Evolutionary conservation across 805 yeast genomes (phyloP).

Genomic region (Torulaspora quercuum): DNA sequence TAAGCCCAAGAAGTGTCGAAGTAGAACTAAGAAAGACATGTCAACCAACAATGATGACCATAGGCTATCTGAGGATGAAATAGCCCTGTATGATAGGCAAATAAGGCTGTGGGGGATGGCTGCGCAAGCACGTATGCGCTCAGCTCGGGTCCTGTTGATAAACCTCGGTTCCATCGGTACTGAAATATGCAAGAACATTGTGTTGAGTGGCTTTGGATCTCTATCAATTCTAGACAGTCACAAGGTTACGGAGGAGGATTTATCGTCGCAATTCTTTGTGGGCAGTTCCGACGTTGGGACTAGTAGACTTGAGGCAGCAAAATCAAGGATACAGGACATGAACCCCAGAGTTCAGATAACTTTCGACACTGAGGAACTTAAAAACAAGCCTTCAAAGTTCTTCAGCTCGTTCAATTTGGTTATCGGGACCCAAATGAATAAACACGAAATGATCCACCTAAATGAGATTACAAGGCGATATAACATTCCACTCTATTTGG

Average conservation of each 20-base stretch:
- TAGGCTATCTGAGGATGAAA: conserved; percentile 57
- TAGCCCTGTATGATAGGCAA: conserved; percentile 91
- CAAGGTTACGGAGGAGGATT: conserved; percentile 54
- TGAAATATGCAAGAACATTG: conserved; percentile 79
- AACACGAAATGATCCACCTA: conserved; percentile 42
- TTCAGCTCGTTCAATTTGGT: conserved; percentile 62
- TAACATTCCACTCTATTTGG: conserved; percentile 62
- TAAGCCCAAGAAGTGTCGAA: too few relatives aligned
- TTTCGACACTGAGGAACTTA: conserved; percentile 37
- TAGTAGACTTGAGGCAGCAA: conserved; percentile 52
- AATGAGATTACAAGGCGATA: conserved; percentile 55
- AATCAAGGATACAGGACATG: conserved; percentile 59
- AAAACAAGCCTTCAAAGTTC: conserved; percentile 35
- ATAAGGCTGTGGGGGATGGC: conserved; percentile 95
- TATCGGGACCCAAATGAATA: conserved; percentile 64
- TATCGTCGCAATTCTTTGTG: conserved; percentile 72
- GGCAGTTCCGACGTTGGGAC: conserved; percentile 54
- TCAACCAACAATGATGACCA: conserved; percentile 1
- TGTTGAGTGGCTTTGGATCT: conserved; percentile 82
- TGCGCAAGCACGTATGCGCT: conserved; percentile 74
- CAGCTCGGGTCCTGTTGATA: conserved; percentile 65
- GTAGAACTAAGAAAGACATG: not conserved
- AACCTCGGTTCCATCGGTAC: conserved; percentile 75
- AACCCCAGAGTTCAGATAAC: conserved; percentile 72
- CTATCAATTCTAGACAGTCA: conserved; percentile 65